Percentiles rank a stretch among this genome's conserved stretches.
Conservation (phyloP, 495 filamentous ascomycete genomes). For the Penicillium desertorum region DNA sequence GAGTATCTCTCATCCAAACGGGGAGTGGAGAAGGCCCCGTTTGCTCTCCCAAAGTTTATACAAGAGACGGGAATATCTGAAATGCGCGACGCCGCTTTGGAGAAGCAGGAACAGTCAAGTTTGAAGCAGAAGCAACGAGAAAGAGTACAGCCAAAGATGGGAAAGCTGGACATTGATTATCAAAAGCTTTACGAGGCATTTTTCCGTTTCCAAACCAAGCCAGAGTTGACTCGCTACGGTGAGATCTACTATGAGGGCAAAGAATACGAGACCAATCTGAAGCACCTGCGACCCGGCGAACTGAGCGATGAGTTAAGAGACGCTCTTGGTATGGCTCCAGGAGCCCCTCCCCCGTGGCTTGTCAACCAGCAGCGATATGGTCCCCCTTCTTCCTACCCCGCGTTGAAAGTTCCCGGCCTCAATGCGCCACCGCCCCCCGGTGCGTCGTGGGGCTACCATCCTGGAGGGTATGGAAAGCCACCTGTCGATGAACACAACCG, state of each 20-base stretch:
- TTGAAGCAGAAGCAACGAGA: conserved; percentile 96
- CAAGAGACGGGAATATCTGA: conserved; percentile 95
- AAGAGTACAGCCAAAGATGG: conserved; percentile 93
- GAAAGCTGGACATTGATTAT: conserved; percentile 96
- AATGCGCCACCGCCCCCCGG: conserved; percentile 95
- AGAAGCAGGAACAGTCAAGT: conserved; percentile 87
- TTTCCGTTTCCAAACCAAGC: conserved; percentile 95
- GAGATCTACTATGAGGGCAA: conserved; percentile 99
- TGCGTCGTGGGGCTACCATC: conserved; percentile 92
- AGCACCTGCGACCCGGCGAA: conserved; percentile 86
- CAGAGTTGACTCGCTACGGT: conserved; percentile 87
- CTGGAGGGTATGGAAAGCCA: conserved; percentile 94
- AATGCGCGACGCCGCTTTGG: conserved; percentile 94
- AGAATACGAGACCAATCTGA: conserved; percentile 93
- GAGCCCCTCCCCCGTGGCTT: conserved; percentile 93
- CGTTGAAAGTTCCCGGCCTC: conserved; percentile 87
- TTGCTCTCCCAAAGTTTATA: conserved; percentile 93
- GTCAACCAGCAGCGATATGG: conserved; percentile 95
- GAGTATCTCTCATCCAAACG: conserved; percentile 96
- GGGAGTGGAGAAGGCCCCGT: conserved; percentile 92
- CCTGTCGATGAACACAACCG: conserved; percentile 89
- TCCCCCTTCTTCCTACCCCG: conserved; percentile 88
- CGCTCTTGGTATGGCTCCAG: conserved; percentile 89
- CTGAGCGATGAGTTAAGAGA: conserved; percentile 87
- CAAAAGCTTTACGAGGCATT: conserved; percentile 97